phyloP scores from a whole-genome alignment of 495 filamentous ascomycete genomes.

The Cairneyella variabilis region DNA sequence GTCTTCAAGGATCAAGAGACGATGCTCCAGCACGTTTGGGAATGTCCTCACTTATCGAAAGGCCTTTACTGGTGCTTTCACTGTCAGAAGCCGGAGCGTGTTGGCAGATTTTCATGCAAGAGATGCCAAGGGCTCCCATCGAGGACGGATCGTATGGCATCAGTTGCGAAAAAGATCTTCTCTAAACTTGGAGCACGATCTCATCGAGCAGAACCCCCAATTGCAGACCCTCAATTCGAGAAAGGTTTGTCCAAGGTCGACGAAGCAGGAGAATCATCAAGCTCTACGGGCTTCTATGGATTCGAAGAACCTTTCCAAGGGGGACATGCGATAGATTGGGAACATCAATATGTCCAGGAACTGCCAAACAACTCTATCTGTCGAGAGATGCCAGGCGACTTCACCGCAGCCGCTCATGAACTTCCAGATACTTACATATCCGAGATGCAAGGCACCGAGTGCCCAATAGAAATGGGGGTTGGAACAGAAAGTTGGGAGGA shows the following conservation, averaged over 20 bases:
- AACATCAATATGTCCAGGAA: slow-evolving; percentile 10
- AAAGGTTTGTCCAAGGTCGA: slow-evolving; percentile 4
- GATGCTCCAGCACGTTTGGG: slow-evolving; percentile 26
- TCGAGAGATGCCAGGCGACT: slow-evolving; percentile 12
- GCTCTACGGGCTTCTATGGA: not conserved
- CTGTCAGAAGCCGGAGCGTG: slow-evolving; percentile 23
- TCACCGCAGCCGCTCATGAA: slow-evolving; percentile 13
- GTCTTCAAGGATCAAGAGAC: slow-evolving; percentile 20
- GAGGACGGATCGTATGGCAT: slow-evolving; percentile 20
- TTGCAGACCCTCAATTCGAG: not conserved
- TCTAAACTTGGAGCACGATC: slow-evolving; percentile 20
- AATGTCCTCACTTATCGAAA: slow-evolving; percentile 23
- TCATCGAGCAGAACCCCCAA: slow-evolving; percentile 3
- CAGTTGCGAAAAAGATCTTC: slow-evolving; percentile 26
- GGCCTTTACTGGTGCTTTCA: slow-evolving; percentile 28
- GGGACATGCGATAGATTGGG: not conserved
- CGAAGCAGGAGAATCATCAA: not conserved
- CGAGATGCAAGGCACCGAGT: slow-evolving; percentile 20
- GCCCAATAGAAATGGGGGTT: slow-evolving; percentile 3
- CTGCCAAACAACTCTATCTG: slow-evolving; percentile 6
- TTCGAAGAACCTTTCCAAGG: not conserved
- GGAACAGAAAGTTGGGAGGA: slow-evolving; percentile 9
- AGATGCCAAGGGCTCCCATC: slow-evolving; percentile 19
- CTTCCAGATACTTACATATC: slow-evolving; percentile 19
- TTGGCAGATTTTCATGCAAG: slow-evolving; percentile 23